A percentile compares a stretch with the other conserved stretches of the same genome.
Conservation (phyloP, 257 asterid species). For the Ligustrum vulgare region DNA sequence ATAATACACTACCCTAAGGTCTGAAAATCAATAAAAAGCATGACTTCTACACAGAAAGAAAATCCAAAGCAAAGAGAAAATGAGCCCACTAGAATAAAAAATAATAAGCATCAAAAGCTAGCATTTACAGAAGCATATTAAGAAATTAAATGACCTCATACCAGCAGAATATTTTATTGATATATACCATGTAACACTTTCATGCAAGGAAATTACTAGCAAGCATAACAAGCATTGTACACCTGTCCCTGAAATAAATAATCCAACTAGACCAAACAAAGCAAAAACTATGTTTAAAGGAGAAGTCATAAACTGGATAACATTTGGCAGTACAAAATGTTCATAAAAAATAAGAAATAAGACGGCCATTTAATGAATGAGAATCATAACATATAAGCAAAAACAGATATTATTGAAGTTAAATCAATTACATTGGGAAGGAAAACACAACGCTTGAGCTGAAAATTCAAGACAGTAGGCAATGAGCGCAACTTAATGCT, state of each 20-base stretch:
- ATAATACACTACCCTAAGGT: not conserved
- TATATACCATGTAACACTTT: not conserved
- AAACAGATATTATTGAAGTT: slow-evolving; percentile 19
- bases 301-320: not conserved
- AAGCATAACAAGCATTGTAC: slow-evolving; percentile 7
- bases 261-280: slow-evolving; percentile 8
- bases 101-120: not conserved
- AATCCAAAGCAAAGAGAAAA: not conserved
- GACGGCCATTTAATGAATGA: slow-evolving; percentile 19
- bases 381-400: slow-evolving; percentile 4
- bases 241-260: not conserved
- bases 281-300: not conserved
- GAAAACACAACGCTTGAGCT: slow-evolving; percentile 98
- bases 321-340: not conserved
- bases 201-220: slow-evolving; percentile 15
- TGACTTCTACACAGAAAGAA: not conserved
- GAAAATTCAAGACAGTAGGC: slow-evolving; percentile 88
- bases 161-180: not conserved
- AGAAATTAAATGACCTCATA: not conserved
- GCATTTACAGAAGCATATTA: not conserved
- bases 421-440: slow-evolving; percentile 76
- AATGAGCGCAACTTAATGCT: slow-evolving; percentile 90
- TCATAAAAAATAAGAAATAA: slow-evolving; percentile 10
- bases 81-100: not conserved
- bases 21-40: slow-evolving; percentile 7